Evolutionary conservation across 331 rosid species (phyloP), one percentile per base, ranked within the genome.

Genomic region (Rhamnella rubrinervis): DNA sequence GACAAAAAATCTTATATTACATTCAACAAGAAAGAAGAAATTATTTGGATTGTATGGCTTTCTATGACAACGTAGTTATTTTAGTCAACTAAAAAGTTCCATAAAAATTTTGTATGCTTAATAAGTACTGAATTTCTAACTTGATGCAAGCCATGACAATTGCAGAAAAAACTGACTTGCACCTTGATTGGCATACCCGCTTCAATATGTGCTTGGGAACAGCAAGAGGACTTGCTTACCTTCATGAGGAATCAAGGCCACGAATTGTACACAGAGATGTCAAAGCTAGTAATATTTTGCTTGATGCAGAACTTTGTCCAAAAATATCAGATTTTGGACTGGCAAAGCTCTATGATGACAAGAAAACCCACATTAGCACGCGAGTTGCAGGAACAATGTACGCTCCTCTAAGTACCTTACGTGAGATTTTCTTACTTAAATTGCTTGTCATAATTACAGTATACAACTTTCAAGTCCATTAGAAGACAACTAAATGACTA

Each of bases 361-460:
- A 40, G 2, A 77, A 70, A 65, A 77, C 81, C 13, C 81, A 77
- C 72, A 59, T 77, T 1, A 77, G 81, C 67, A 77, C 81, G 11
- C 62, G 68, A 15, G 72, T 77, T 70, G 81, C 81, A 25, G 72
- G 81, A 18, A 77, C 76, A 56, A 65, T 70, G 81, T 77, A 76
- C 63, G 76, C 67, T 55, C 1, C 7, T 66, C 12, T 20, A 68
- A 51, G 10, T 59, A 51, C 50, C 31, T 28, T 2, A 64, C 35
- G 0, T 4, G 35, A 31, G 35, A 31, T 4, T 31, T 64, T 64
- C 56, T 64, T 23, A 19, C 39, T 21, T 13, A 23, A 64, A 46
- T 64, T 44, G 56, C 53, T 63, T 17, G 41, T 40, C 7, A 15
- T 60, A 35, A 60, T 35, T 7, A 35, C 7, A 4, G 37, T 11